Conservation (phyloP, 2,329 filamentous ascomycete genomes). For the Fusarium avenaceum region DNA sequence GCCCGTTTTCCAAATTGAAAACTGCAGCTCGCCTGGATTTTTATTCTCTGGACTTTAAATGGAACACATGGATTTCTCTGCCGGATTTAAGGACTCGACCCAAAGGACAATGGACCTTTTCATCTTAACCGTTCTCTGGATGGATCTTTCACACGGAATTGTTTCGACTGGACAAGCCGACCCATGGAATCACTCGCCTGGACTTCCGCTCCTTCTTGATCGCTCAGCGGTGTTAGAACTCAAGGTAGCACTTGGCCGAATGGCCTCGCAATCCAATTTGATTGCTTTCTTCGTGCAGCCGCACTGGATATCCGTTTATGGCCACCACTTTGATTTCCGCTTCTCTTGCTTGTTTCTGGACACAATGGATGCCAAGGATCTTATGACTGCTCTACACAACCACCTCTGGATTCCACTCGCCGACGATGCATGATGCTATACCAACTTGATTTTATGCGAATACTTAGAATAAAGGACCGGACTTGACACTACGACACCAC, state of each 20-base stretch:
- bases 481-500: background rate
- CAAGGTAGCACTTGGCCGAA: slow-evolving; percentile 38
- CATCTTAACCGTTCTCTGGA: slow-evolving; percentile 20
- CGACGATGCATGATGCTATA: slow-evolving; percentile 39
- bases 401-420: slow-evolving; percentile 14
- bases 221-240: slow-evolving; percentile 26
- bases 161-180: slow-evolving; percentile 31
- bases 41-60: slow-evolving; percentile 41
- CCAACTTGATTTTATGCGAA: slow-evolving; percentile 42
- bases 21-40: slow-evolving; percentile 42
- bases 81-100: slow-evolving; percentile 42
- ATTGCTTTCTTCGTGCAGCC: slow-evolving; percentile 52
- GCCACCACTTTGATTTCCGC: slow-evolving; percentile 20
- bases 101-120: slow-evolving; percentile 22
- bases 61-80: slow-evolving; percentile 37
- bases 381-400: slow-evolving; percentile 29
- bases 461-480: slow-evolving; percentile 21
- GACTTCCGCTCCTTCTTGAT: slow-evolving; percentile 31
- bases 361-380: slow-evolving; percentile 32
- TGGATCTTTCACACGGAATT: slow-evolving; percentile 20
- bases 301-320: slow-evolving; percentile 41
- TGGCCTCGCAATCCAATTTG: slow-evolving; percentile 52
- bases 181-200: slow-evolving; percentile 14
- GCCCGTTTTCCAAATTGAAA: slow-evolving; percentile 51
- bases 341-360: slow-evolving; percentile 16